Evolutionary conservation across 192 early-diverging fungal species (phyloP), one percentile per base, ranked within the genome.

Genomic region (Rhizophagus sp.): DNA sequence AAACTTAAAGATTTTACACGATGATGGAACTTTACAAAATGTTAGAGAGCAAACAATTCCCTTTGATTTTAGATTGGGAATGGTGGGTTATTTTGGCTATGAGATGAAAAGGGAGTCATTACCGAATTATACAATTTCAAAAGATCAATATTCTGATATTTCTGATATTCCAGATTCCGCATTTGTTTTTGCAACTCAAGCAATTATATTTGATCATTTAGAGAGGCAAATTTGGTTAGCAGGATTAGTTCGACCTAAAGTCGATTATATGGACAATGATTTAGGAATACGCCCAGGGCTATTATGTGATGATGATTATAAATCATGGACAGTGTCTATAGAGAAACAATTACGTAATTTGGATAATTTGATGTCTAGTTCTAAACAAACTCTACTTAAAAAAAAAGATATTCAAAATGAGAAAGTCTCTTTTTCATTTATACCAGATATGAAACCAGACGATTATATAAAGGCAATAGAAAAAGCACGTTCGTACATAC

Each of bases 51-150:
- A 70, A 39, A 76, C 10, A 64, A 76, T 79, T 0, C 81, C 85
- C 0, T 86, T 90, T 69, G 87, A 83, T 61, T 98, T 98, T 75
- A 83, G 88, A n/a, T 90, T 95, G 69, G 97, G 97, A 0, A 87
- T 97, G 84, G 85, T 96, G 0, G 97, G 97, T 1, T 95, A 94
- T 80, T 92, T 97, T 86, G 96, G 95, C 0, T 99, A 99, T 83
- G 97, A 97, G 76, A 95, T 99, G 95, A 96, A 95, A 75, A 75
- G 87, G 39, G 97, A 98, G 81, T 88, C 88, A 71, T 44, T 97
- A 80, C 82, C 87, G 0, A 88, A 86, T 0, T 88, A 89, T 67
- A 62, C 69, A 1, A 79, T 77, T 10, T 87, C 88, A 24, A 27
- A 24, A 0, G 81, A 86, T 62, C 88, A 89, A 36, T 79, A 77